Evolutionary conservation across 2,329 filamentous ascomycete genomes (phyloP).

Genomic region (Hymenoscyphus scutula): DNA sequence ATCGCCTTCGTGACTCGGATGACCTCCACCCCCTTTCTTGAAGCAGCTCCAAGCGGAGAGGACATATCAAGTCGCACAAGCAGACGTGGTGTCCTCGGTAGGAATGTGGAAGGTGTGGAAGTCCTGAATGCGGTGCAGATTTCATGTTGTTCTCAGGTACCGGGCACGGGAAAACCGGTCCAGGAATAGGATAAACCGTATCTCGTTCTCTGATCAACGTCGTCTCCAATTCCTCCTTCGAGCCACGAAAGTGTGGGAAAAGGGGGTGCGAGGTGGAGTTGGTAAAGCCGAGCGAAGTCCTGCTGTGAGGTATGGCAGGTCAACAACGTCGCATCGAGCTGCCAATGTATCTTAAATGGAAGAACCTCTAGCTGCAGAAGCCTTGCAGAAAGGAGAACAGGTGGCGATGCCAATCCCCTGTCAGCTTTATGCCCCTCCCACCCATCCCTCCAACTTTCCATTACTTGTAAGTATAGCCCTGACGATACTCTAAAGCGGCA

Average conservation of each 20-base stretch:
- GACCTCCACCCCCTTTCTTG: neutral
- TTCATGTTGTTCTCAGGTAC: neutral
- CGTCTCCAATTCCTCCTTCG: neutral
- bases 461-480: neutral
- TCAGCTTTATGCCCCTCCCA: neutral
- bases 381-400: neutral
- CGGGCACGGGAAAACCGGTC: neutral
- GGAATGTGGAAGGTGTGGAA: neutral
- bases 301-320: neutral
- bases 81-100: neutral
- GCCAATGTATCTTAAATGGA: neutral
- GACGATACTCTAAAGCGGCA: neutral
- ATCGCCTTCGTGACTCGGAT: neutral
- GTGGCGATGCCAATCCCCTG: slow-evolving; percentile 5
- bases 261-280: too few species aligned
- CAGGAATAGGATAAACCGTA: neutral
- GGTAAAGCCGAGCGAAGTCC: neutral
- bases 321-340: neutral
- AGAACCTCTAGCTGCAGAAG: neutral
- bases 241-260: neutral
- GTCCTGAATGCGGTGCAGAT: neutral
- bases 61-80: neutral
- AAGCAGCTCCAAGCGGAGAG: neutral
- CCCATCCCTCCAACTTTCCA: too few species aligned
- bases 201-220: neutral